phyloP scores from a whole-genome alignment of 108 stramenopile genomes.

The Skeletonema marinoi region DNA sequence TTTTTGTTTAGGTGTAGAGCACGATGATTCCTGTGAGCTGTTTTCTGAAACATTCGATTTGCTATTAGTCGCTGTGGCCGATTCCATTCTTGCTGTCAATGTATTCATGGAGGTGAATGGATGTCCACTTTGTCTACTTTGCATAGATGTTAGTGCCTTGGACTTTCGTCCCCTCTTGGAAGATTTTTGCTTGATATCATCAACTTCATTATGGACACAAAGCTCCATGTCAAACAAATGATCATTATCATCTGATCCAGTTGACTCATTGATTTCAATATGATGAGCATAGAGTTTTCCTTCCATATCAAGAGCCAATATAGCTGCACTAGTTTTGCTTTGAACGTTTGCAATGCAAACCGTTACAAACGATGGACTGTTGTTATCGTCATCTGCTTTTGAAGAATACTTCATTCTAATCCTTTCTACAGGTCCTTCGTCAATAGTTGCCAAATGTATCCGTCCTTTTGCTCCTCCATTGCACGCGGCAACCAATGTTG shows the following conservation, averaged over 20 bases:
- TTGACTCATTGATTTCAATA: background rate
- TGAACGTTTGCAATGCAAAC: slow-evolving; percentile 14
- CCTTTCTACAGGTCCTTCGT: background rate
- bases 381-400: background rate
- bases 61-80: background rate
- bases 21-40: background rate
- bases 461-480: slow-evolving; percentile 7
- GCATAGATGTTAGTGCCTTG: background rate
- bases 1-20: slow-evolving; percentile 7
- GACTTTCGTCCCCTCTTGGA: background rate
- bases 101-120: slow-evolving; percentile 28
- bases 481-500: slow-evolving; percentile 34
- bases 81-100: slow-evolving; percentile 30
- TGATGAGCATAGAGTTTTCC: slow-evolving; percentile 22
- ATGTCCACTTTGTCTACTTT: background rate
- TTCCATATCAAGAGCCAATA: slow-evolving; percentile 21
- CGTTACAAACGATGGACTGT: slow-evolving; percentile 1
- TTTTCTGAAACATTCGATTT: background rate
- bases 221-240: slow-evolving; percentile 16
- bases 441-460: slow-evolving; percentile 28
- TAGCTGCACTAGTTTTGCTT: background rate
- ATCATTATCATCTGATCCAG: background rate
- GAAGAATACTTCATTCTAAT: slow-evolving; percentile 17
- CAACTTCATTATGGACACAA: background rate
- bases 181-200: background rate